A percentile compares a stretch with the other conserved stretches of the same genome.
These are phyloP conservation scores for Gryganskiella cystojenkinii DNA, from an alignment of 192 early-diverging fungal genomes.

Conservation along the genomic window DNA sequence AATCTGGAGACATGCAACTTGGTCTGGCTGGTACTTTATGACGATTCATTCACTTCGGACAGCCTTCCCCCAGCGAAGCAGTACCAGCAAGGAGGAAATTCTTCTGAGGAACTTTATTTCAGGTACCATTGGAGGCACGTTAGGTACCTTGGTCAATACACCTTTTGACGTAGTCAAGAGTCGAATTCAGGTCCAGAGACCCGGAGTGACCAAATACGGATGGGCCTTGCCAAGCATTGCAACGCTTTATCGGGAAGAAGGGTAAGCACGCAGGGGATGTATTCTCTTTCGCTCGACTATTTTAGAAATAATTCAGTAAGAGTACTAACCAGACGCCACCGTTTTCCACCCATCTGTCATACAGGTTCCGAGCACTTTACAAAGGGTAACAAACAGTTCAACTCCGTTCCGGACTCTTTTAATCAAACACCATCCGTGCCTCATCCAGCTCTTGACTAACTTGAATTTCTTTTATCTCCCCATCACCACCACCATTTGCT, in stretches of 20 bases:
- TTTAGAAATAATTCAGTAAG: too few species aligned
- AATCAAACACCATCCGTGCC: neutral
- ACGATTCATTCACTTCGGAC: slow-evolving; percentile 73
- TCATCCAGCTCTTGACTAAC: neutral
- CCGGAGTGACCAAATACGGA: slow-evolving; percentile 79
- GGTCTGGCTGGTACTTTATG: slow-evolving; percentile 95
- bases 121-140: slow-evolving; percentile 87
- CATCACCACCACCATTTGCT: neutral
- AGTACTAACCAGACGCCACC: too few species aligned
- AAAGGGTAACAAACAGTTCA: slow-evolving; percentile 75
- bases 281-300: too few species aligned
- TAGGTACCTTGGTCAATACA: slow-evolving; percentile 88
- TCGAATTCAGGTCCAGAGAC: slow-evolving; percentile 81
- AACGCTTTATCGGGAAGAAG: slow-evolving; percentile 86
- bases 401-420: too few species aligned
- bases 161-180: slow-evolving; percentile 97
- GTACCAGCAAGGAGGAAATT: slow-evolving; percentile 70
- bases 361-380: slow-evolving; percentile 77
- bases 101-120: slow-evolving; percentile 86
- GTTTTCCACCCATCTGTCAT: too few species aligned
- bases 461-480: neutral
- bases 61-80: slow-evolving; percentile 68
- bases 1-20: slow-evolving; percentile 89
- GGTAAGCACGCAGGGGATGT: too few species aligned
- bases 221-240: slow-evolving; percentile 79